These are phyloP conservation scores for Fusarium sp. DNA, from an alignment of 2,329 filamentous ascomycete species.

Conservation along the genomic window DNA sequence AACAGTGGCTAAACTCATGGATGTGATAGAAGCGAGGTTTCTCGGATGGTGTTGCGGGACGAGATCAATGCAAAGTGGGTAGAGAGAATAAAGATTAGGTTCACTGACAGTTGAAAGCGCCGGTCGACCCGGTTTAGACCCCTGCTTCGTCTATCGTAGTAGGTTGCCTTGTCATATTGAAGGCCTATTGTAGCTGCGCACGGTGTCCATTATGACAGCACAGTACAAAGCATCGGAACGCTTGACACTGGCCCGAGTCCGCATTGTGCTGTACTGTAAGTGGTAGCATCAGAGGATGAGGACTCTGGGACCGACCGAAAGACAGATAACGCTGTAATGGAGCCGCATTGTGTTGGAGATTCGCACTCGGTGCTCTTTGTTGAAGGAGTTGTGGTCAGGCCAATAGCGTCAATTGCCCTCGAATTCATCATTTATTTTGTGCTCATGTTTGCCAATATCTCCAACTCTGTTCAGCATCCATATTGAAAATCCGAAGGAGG, in stretches of 20 bases:
- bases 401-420: slow-evolving; percentile 33
- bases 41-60: background rate
- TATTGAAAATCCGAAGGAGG: slow-evolving; percentile 9
- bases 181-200: slow-evolving; percentile 16
- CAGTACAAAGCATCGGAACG: background rate
- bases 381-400: background rate
- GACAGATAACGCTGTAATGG: background rate
- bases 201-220: slow-evolving; percentile 21
- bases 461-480: slow-evolving; percentile 2
- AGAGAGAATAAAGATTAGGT: slow-evolving; percentile 11
- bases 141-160: slow-evolving; percentile 14
- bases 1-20: background rate
- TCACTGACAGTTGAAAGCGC: slow-evolving; percentile 30
- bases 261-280: background rate
- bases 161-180: slow-evolving; percentile 1
- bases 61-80: slow-evolving; percentile 3
- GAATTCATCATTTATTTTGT: slow-evolving; percentile 26
- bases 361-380: background rate
- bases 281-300: background rate
- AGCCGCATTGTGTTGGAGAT: background rate
- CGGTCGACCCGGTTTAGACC: slow-evolving; percentile 23
- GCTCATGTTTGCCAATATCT: slow-evolving; percentile 32
- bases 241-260: background rate
- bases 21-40: background rate
- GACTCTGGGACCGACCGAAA: background rate